Evolutionary conservation across 176 grass and related monocot genomes (phyloP), one percentile per base, ranked within the genome.

Genomic region (Cocos nucifera): DNA sequence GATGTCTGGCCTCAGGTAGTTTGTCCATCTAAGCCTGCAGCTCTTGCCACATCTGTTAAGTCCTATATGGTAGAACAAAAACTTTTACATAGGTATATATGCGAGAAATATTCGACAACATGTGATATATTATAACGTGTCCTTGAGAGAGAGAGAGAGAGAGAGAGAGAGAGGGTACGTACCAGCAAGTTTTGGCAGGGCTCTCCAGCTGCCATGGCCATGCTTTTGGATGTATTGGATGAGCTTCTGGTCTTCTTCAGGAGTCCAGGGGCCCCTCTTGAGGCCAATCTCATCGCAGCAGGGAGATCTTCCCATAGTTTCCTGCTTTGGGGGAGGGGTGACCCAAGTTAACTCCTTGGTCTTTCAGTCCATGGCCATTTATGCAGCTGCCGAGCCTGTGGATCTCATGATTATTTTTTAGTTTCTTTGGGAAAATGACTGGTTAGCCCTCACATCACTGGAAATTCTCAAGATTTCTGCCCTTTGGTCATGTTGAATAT

Each of bases 1-100:
- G 50, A 80, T 75, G 49, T 80, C 78, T n/a, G 78, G 70, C 22
- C 78, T 74, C 44, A 80, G 32, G 57, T 80, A 80, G 51, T 80
- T 80, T 25, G 50, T 74, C 78, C 78, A 80, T 68, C 78, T 74
- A 24, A 80, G 66, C 17, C 78, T 80, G 63, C 78, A 80, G 50
- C 78, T 80, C 56, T 80, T 80, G 30, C 78, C 78, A 30, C 78
- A 80, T 73, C 78, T 67, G 35, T 80, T 80, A n/a, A 78, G 62
- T 44, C 59, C 75, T 78, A 50, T 30, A 7, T 3, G 24, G 6
- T 20, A 64, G 12, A 58, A 19, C 22, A 19, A 77, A 70, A 9
- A 22, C 17, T 30, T 15, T 21, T 51, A 23, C 32, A 70, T 7
- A 61, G 6, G 52, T 24, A 68, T 21, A 21, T 54, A 58, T 50